Percentiles rank a stretch among this genome's conserved stretches.
phyloP scores from a whole-genome alignment of 257 asterid species.

The Nicotiana paniculata region DNA sequence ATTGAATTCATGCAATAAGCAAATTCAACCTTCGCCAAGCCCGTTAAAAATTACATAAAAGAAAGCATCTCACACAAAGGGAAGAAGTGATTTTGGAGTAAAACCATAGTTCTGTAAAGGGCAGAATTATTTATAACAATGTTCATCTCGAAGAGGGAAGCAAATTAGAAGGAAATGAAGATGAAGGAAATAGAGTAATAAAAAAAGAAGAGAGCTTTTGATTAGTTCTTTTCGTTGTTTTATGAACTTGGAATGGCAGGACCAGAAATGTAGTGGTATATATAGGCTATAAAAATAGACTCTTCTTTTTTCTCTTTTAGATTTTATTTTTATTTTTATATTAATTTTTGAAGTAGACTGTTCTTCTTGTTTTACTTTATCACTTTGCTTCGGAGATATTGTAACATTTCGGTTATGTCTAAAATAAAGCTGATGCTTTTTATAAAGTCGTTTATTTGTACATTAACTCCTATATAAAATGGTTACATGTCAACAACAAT shows the following conservation, averaged over 20 bases:
- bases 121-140: not conserved
- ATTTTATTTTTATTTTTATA: not conserved
- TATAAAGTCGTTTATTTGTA: too few relatives aligned
- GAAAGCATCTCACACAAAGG: not conserved
- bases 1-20: not conserved
- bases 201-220: not conserved
- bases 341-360: too few relatives aligned
- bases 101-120: not conserved
- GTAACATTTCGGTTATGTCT: not conserved
- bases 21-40: not conserved
- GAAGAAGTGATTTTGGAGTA: not conserved
- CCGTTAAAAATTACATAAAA: not conserved
- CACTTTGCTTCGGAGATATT: not conserved
- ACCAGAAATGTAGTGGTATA: not conserved
- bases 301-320: not conserved
- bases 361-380: not conserved
- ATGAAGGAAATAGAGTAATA: not conserved
- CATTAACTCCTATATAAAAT: too few relatives aligned
- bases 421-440: not conserved
- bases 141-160: not conserved
- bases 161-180: not conserved
- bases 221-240: not conserved
- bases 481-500: too few relatives aligned
- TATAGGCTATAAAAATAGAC: not conserved
- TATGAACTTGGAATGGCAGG: not conserved